Evolutionary conservation across 2,329 filamentous ascomycete species (phyloP).

Genomic region (Ophiostoma angusticollis): DNA sequence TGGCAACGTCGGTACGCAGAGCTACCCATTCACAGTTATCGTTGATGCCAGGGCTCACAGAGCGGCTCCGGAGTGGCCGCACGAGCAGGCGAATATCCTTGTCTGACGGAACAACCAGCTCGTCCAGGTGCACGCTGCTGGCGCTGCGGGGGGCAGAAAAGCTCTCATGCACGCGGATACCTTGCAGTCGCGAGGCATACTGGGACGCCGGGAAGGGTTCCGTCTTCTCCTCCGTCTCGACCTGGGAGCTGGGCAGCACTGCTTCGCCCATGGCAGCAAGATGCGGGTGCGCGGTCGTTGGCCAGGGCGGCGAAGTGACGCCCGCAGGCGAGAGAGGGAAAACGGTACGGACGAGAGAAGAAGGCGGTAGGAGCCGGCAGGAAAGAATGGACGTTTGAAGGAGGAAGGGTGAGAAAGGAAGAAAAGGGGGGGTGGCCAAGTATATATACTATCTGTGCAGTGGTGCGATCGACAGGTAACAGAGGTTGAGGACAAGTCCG

Average conservation of each 20-base stretch:
- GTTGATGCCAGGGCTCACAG: constrained; percentile 39
- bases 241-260: constrained; percentile 15
- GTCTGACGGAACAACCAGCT: constrained; percentile 30
- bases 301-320: not conserved
- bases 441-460: not conserved
- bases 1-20: constrained; percentile 40
- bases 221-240: constrained; percentile 38
- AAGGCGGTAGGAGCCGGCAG: not conserved
- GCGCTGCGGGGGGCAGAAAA: constrained; percentile 26
- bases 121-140: constrained; percentile 39
- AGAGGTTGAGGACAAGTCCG: not conserved
- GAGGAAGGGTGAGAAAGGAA: not conserved
- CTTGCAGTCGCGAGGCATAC: constrained; percentile 36
- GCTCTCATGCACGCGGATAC: constrained; percentile 31
- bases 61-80: constrained; percentile 39
- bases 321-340: not conserved
- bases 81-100: constrained; percentile 45
- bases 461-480: not conserved
- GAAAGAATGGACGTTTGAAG: not conserved
- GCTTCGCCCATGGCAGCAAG: constrained; percentile 31
- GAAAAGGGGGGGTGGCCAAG: not conserved
- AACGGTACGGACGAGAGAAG: not conserved
- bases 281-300: constrained; percentile 3
- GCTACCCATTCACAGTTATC: constrained; percentile 46
- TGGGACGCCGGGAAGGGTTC: constrained; percentile 46